Conservation (phyloP, 2,329 filamentous ascomycete genomes). For the Beauveria pseudobassiana region DNA sequence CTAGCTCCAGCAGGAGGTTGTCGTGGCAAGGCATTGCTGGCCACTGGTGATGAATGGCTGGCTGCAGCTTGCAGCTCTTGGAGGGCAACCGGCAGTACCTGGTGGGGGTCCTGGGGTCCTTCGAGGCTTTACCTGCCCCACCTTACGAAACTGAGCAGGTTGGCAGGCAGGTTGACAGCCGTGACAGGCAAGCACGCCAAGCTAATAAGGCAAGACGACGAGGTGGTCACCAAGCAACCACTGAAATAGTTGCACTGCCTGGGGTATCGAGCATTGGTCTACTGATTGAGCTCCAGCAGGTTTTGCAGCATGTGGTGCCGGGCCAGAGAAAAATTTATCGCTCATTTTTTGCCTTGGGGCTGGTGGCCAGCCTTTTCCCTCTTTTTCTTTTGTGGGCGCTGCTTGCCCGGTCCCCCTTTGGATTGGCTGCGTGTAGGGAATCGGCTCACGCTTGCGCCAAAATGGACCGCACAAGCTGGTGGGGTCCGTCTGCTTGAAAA, state of each 20-base stretch:
- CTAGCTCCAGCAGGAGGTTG: neutral
- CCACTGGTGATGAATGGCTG: neutral
- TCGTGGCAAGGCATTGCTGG: neutral
- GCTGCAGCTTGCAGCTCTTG: neutral
- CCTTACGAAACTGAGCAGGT: slow-evolving; percentile 1
- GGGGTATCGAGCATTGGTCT: neutral
- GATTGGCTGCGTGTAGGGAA: slow-evolving; percentile 6
- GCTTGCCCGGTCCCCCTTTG: neutral
- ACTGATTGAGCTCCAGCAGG: neutral
- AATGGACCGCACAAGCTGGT: slow-evolving; percentile 8
- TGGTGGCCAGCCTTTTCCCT: slow-evolving; percentile 6
- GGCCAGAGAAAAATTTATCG: slow-evolving; percentile 7
- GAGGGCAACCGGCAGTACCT: neutral
- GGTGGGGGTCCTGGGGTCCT: neutral
- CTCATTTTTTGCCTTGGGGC: slow-evolving; percentile 3
- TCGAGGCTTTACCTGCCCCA: slow-evolving; percentile 2
- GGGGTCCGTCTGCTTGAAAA: slow-evolving; percentile 2
- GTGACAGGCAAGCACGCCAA: too few species aligned
- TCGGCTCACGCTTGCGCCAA: slow-evolving; percentile 3
- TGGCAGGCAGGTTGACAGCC: neutral
- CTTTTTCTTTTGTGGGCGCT: slow-evolving; percentile 6
- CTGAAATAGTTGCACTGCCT: neutral
- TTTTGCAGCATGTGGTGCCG: neutral
- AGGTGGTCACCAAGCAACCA: neutral
- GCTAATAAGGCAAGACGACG: neutral